Evolutionary conservation across 148 eudicot species (phyloP).

Genomic region (Rhododendron ovatum): DNA sequence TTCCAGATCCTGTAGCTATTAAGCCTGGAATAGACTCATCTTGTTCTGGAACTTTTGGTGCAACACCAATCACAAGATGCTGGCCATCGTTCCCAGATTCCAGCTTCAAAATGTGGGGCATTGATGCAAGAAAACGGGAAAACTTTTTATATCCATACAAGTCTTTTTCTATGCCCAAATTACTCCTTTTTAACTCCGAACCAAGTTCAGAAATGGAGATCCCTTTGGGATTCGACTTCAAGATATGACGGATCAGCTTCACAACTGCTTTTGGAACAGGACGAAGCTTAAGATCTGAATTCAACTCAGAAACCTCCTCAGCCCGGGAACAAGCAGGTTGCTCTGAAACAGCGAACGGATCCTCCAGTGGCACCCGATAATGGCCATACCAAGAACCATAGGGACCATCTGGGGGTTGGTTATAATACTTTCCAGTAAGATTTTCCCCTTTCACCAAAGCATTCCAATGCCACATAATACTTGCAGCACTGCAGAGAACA

Average conservation of each 20-base stretch:
- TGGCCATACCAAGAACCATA: conserved; percentile 87
- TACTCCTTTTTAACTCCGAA: conserved; percentile 32
- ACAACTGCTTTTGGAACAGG: conserved; percentile 50
- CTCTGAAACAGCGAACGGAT: conserved; percentile 49
- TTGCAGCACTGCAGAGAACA: conserved; percentile 83
- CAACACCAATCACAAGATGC: conserved; percentile 25
- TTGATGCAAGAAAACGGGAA: conserved; percentile 54
- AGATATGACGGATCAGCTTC: conserved; percentile 40
- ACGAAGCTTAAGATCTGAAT: conserved; percentile 31
- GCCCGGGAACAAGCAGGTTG: conserved; percentile 22
- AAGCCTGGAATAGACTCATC: conserved; percentile 19
- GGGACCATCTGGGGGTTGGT: conserved; percentile 98
- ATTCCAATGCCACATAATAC: conserved; percentile 90
- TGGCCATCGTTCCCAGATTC: conserved; percentile 37
- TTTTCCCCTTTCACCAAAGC: conserved; percentile 63
- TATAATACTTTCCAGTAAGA: conserved; percentile 66
- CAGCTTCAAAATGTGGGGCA: conserved; percentile 59
- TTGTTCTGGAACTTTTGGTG: conserved; percentile 23
- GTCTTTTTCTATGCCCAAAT: conserved; percentile 42
- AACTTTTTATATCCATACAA: conserved; percentile 72
- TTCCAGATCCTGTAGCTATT: conserved; percentile 8
- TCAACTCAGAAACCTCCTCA: conserved; percentile 33
- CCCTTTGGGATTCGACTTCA: conserved; percentile 56
- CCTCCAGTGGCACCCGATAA: conserved; percentile 57
- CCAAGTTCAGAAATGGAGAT: conserved; percentile 44